Conservation (phyloP, 139 green algal species). For the Tetratostichococcus sp. region DNA sequence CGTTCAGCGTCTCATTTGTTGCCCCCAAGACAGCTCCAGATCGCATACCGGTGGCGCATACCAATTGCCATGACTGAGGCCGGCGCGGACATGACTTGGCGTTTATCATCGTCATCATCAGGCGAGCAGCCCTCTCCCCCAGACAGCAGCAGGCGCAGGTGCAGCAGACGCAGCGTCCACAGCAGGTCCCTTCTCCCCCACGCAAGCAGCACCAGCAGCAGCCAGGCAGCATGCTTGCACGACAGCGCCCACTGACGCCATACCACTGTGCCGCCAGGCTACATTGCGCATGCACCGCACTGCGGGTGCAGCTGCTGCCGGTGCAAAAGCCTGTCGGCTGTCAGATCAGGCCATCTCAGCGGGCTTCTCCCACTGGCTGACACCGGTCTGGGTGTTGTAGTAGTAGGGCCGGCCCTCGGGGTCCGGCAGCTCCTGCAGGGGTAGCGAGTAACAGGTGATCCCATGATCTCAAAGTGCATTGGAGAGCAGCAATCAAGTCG, state of each 20-base stretch:
- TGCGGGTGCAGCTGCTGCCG: no score
- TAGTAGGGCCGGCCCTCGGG: conserved; percentile 81
- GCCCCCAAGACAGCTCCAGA: no score
- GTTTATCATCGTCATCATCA: no score
- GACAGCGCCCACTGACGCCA: neutral
- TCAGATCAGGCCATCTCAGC: conserved; percentile 41
- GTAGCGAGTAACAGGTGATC: no score
- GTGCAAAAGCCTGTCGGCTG: neutral
- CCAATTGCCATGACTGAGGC: no score
- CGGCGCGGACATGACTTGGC: no score
- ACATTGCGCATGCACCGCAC: no score
- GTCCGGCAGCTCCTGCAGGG: conserved; percentile 44
- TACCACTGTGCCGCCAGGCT: neutral
- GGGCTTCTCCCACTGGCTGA: conserved; percentile 89
- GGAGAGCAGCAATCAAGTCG: no score
- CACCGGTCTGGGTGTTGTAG: conserved; percentile 84
- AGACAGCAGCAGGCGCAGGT: neutral
- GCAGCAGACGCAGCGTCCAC: neutral
- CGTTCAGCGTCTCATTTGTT: no score
- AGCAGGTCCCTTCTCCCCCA: neutral
- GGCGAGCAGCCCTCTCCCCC: no score
- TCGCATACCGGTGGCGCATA: no score
- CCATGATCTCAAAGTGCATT: no score
- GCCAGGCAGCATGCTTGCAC: neutral
- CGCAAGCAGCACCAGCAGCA: neutral